phyloP scores from a whole-genome alignment of 306 rosid species.

The Castanea crenata region DNA sequence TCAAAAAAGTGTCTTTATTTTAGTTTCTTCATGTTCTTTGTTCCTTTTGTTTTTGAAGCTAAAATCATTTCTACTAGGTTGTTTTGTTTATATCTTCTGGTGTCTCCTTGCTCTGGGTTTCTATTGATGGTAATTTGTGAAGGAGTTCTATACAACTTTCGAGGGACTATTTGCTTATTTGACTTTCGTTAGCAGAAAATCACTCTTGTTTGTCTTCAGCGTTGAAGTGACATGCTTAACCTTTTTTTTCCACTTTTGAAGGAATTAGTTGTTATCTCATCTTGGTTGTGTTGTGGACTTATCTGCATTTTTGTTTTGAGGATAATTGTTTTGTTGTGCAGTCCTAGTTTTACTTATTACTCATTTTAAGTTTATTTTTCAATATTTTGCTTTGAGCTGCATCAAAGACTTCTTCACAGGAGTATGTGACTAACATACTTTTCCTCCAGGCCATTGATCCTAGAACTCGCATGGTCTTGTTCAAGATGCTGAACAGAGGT shows the following conservation, averaged over 20 bases:
- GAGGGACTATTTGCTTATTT: too few species aligned
- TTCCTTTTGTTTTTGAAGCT: neutral
- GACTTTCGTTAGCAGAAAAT: too few species aligned
- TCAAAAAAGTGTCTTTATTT: neutral
- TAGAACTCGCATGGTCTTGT: slow-evolving; percentile 85
- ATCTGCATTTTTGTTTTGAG: neutral
- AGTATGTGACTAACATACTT: slow-evolving; percentile 17
- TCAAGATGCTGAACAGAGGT: slow-evolving; percentile 88
- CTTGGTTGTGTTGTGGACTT: neutral
- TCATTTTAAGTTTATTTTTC: neutral
- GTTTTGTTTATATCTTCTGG: too few species aligned
- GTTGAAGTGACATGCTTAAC: neutral
- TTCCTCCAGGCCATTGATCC: slow-evolving; percentile 85
- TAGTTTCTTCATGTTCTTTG: neutral
- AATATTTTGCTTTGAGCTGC: neutral
- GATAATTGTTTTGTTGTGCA: too few species aligned
- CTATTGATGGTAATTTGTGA: too few species aligned
- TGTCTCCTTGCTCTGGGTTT: too few species aligned
- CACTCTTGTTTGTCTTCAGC: too few species aligned
- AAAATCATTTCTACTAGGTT: neutral
- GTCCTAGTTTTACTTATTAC: neutral
- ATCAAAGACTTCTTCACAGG: neutral
- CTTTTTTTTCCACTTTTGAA: neutral
- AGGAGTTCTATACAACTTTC: too few species aligned
- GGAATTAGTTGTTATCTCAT: neutral